phyloP scores from a whole-genome alignment of 1,139 yeast genomes.

The Debaryomyces sp. region DNA sequence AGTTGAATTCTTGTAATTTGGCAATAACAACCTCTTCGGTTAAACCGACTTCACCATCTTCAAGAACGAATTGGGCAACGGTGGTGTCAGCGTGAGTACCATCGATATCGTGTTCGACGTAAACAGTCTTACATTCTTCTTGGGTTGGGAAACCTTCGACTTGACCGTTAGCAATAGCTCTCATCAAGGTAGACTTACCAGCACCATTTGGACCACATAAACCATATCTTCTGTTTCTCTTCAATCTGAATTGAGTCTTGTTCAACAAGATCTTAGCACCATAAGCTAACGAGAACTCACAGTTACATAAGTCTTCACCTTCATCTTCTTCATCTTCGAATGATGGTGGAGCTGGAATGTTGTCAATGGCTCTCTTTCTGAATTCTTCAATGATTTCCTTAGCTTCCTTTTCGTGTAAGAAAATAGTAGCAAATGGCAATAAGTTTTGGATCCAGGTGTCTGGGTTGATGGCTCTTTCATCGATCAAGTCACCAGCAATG shows the following conservation, averaged over 20 bases:
- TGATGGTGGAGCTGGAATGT: constrained; percentile 94
- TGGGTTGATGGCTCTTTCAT: constrained; percentile 95
- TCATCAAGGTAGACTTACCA: constrained; percentile 99
- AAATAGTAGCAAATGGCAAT: constrained; percentile 93
- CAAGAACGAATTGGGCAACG: constrained; percentile 85
- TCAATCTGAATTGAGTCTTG: constrained; percentile 98
- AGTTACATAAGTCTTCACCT: constrained; percentile 99
- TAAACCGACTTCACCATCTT: constrained; percentile 79
- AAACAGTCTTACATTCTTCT: constrained; percentile 97
- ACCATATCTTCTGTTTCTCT: constrained; percentile 99
- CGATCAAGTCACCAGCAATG: constrained; percentile 98
- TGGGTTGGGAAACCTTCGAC: constrained; percentile 99
- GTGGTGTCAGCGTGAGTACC: constrained; percentile 96
- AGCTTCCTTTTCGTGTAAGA: constrained; percentile 92
- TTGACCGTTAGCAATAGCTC: constrained; percentile 99
- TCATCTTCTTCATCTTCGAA: constrained; percentile 99
- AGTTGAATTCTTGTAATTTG: constrained; percentile 85
- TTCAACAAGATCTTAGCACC: constrained; percentile 99
- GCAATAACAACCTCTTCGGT: constrained; percentile 67
- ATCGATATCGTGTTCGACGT: constrained; percentile 99
- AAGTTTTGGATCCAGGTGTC: constrained; percentile 86
- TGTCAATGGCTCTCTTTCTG: constrained; percentile 96
- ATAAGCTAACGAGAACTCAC: constrained; percentile 99
- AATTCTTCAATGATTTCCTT: constrained; percentile 89
- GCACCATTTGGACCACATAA: constrained; percentile 99